Conservation (phyloP, 306 rosid species). For the Dalbergia cochinchinensis region DNA sequence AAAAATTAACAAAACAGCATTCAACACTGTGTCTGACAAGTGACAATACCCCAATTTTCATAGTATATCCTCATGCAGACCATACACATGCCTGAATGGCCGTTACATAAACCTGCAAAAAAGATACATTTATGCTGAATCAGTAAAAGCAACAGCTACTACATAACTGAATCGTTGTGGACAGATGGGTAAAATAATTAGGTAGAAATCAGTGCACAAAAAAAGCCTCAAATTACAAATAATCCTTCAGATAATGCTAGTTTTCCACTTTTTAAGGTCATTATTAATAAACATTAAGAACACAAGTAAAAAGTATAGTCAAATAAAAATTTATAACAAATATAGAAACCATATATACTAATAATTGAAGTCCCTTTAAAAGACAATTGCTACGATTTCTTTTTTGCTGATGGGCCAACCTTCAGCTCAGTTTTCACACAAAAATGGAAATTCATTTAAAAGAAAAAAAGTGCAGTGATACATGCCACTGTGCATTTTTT, state of each 20-base stretch:
- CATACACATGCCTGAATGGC: slow-evolving; percentile 47
- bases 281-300: background rate
- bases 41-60: slow-evolving; percentile 45
- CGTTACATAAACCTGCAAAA: slow-evolving; percentile 55
- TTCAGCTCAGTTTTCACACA: background rate
- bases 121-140: slow-evolving; percentile 1
- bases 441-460: background rate
- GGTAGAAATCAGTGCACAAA: background rate
- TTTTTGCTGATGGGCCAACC: background rate
- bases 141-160: background rate
- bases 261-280: background rate
- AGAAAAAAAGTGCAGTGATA: background rate
- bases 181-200: slow-evolving; percentile 1
- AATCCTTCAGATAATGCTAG: background rate
- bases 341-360: slow-evolving; percentile 8
- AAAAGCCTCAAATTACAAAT: background rate
- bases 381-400: background rate
- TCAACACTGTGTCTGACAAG: slow-evolving; percentile 38
- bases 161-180: no score
- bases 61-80: slow-evolving; percentile 39
- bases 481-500: no score
- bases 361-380: background rate
- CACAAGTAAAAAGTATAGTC: background rate
- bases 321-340: background rate
- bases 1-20: slow-evolving; percentile 54